A percentile compares a stretch with the other conserved stretches of the same genome.
Evolutionary conservation across 2,329 filamentous ascomycete genomes (phyloP).

Genomic region (Sphaerulina vaccinii): DNA sequence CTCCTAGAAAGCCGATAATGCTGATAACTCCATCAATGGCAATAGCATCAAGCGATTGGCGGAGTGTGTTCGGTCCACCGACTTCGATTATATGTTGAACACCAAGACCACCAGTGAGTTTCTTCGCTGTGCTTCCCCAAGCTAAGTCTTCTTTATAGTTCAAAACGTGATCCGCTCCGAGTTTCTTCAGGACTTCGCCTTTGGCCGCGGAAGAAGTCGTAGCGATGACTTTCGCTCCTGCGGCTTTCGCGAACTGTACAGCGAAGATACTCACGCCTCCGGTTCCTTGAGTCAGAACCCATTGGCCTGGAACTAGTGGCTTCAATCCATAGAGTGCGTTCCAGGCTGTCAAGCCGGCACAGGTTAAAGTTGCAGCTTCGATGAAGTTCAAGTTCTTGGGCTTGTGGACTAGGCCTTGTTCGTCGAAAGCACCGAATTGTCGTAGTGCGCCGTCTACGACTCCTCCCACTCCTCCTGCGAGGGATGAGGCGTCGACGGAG

Average conservation of each 20-base stretch:
- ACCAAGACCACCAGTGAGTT: slow-evolving; percentile 54
- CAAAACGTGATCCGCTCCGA: slow-evolving; percentile 57
- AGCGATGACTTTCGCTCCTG: slow-evolving; percentile 57
- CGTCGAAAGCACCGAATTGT: slow-evolving; percentile 65
- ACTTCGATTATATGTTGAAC: slow-evolving; percentile 65
- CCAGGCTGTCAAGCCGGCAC: slow-evolving; percentile 51
- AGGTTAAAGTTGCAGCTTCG: slow-evolving; percentile 50
- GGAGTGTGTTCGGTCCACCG: slow-evolving; percentile 62
- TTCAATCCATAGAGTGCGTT: slow-evolving; percentile 54
- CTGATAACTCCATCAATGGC: slow-evolving; percentile 54
- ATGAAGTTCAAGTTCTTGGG: slow-evolving; percentile 56
- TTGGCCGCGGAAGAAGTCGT: slow-evolving; percentile 56
- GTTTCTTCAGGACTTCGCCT: slow-evolving; percentile 49
- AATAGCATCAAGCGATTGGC: slow-evolving; percentile 47
- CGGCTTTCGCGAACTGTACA: slow-evolving; percentile 57
- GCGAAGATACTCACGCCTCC: slow-evolving; percentile 68
- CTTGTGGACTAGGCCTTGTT: slow-evolving; percentile 63
- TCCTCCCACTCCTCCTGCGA: slow-evolving; percentile 64
- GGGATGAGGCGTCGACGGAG: slow-evolving; percentile 40
- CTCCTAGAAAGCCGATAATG: slow-evolving; percentile 60
- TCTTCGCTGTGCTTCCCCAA: slow-evolving; percentile 56
- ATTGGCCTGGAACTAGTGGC: slow-evolving; percentile 41
- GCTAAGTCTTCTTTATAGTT: slow-evolving; percentile 55
- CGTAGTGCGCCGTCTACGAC: slow-evolving; percentile 66
- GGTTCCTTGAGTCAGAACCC: slow-evolving; percentile 67